Base-by-base conservation (phyloP, 2,329 filamentous ascomycete genomes). In the Alternaria sp. region DNA sequence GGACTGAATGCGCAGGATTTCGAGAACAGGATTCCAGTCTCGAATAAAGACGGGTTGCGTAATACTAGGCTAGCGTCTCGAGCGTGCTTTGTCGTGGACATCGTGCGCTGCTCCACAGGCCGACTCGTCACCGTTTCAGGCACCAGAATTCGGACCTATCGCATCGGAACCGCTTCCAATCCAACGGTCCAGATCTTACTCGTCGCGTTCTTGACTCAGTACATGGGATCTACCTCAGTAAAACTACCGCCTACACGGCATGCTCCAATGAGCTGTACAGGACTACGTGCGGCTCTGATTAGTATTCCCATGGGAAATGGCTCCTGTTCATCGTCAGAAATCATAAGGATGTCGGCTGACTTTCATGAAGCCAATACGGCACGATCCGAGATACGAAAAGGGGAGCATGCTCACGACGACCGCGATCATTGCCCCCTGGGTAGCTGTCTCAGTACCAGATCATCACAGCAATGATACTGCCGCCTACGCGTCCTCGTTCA, bases 91-190 rank as follows among this genome's bases (percentile, higher is more conserved):
- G 57, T 62, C 59, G 57, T 60, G 55, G 69, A 57, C 59, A 59
- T 63, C 61, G 47, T 46, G 50, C 36, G 49, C 26, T 56, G 45
- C 43, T 66, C 52, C 61, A 67, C 65, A 58, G 54, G 44, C 54
- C 59, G 61, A 59, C 57, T 68, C 61, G 58, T 67, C 59, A 59
- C 65, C 62, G 69, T 70, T 69, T 69, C 70, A 77, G 73, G 73
- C 74, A 76, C 55, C 72, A 67, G 65, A 67, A 70, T 76, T 69
- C 65, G 19, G 65, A 61, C 74, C 69, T 69, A 75, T 76, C 64
- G 68, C 21, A 57, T 60, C 44, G 51, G 52, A 36, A 67, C 57
- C 74, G 73, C 73, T 70, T 77, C 26, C 13, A 51, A 19, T 49
- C n/a, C 46, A 55, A 25, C 25, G 28, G 44, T 62, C 50, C 43